phyloP scores from a whole-genome alignment of 2,329 filamentous ascomycete genomes.

The Bimuria novae-zelandiae region DNA sequence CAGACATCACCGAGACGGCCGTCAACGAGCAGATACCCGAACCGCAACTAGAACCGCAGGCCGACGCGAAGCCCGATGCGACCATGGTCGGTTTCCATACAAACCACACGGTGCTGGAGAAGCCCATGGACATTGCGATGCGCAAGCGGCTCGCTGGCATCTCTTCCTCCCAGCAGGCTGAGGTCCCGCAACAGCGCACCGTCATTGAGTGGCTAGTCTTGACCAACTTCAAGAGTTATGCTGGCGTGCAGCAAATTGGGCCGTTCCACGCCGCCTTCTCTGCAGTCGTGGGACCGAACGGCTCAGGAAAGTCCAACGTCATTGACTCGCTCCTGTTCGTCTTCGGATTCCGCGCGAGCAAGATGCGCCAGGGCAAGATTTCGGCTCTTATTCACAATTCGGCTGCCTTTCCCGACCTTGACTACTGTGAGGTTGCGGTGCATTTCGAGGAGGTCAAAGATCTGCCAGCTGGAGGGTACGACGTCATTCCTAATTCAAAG shows the following conservation, averaged over 20 bases:
- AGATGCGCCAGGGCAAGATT: constrained; percentile 98
- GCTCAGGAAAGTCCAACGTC: constrained; percentile 97
- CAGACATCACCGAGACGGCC: constrained; percentile 72
- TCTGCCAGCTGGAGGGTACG: constrained; percentile 72
- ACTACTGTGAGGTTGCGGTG: constrained; percentile 93
- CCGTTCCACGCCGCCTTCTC: constrained; percentile 98
- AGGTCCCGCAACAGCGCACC: constrained; percentile 79
- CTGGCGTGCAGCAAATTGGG: constrained; percentile 90
- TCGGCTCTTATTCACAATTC: constrained; percentile 98
- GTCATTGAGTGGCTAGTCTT: constrained; percentile 92
- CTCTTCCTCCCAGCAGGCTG: constrained; percentile 70
- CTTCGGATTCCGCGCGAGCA: constrained; percentile 98
- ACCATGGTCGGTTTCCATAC: constrained; percentile 68
- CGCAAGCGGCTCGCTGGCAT: constrained; percentile 74
- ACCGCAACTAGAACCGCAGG: constrained; percentile 45
- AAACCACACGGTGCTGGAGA: constrained; percentile 78
- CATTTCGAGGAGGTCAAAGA: constrained; percentile 97
- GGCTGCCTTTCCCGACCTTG: constrained; percentile 79
- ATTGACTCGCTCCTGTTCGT: constrained; percentile 98
- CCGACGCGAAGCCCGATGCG: constrained; percentile 9
- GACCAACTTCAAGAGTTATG: constrained; percentile 99
- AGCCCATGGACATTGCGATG: constrained; percentile 90
- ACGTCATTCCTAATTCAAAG: constrained; percentile 80
- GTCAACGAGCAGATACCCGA: constrained; percentile 65
- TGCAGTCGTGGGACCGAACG: constrained; percentile 95